Evolutionary conservation across 2,329 filamentous ascomycete species (phyloP).

Genomic region (Aspergillus neotritici): DNA sequence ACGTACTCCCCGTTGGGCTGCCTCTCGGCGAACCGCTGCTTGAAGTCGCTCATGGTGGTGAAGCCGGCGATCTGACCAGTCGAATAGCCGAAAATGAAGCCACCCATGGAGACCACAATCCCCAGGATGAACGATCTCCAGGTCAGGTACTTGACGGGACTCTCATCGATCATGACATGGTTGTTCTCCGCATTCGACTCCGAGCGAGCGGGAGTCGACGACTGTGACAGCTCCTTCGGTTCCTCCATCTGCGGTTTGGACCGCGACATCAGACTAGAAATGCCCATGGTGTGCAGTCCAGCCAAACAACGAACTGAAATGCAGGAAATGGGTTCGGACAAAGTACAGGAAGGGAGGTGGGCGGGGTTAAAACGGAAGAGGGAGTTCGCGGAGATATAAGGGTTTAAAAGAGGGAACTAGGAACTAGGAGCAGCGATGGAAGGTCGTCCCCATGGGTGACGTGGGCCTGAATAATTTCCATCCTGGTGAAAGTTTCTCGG

Average conservation of each 20-base stretch:
- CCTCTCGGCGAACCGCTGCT: slow-evolving; percentile 36
- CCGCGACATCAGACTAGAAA: slow-evolving; percentile 24
- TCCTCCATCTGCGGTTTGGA: slow-evolving; percentile 25
- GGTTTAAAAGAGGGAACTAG: background rate
- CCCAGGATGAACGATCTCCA: slow-evolving; percentile 41
- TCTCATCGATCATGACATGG: slow-evolving; percentile 32
- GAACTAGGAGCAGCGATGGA: background rate
- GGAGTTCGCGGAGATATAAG: background rate
- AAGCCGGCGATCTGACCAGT: slow-evolving; percentile 44
- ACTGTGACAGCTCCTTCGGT: slow-evolving; percentile 29
- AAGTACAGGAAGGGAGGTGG: slow-evolving; percentile 2
- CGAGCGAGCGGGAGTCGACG: slow-evolving; percentile 28
- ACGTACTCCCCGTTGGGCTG: slow-evolving; percentile 28
- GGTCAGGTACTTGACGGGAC: slow-evolving; percentile 40
- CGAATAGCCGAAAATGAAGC: slow-evolving; percentile 44
- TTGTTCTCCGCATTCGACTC: slow-evolving; percentile 33
- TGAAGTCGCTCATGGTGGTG: slow-evolving; percentile 44
- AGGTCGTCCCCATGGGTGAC: no score
- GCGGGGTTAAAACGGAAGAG: background rate
- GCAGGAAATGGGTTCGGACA: background rate
- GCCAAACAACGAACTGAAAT: slow-evolving; percentile 2
- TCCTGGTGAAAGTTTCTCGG: background rate
- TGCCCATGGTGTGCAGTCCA: slow-evolving; percentile 22
- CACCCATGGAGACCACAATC: slow-evolving; percentile 44
- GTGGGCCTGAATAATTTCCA: no score